Percentiles rank a stretch among this genome's conserved stretches.
phyloP scores from a whole-genome alignment of 345 rosid species.

The Eutrema heterophyllum region DNA sequence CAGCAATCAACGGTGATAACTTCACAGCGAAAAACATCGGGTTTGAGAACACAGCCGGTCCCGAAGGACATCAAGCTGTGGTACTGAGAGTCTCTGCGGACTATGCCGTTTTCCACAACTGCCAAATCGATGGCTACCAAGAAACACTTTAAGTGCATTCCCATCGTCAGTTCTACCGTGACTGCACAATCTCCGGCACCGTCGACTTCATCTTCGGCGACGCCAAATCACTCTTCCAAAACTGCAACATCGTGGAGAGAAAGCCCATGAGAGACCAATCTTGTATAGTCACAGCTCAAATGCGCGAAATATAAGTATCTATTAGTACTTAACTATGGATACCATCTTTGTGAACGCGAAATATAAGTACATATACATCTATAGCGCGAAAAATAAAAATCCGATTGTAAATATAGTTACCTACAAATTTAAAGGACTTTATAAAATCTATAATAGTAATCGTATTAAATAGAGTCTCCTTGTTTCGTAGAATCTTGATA shows the following conservation, averaged over 20 bases:
- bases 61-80: constrained; percentile 24
- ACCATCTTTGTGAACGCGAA: background rate
- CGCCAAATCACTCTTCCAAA: background rate
- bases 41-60: constrained; percentile 27
- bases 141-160: constrained; percentile 27
- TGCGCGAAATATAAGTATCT: too few species aligned
- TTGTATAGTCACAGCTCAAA: constrained; percentile 24
- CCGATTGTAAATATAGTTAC: too few species aligned
- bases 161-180: constrained; percentile 25
- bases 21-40: constrained; percentile 36
- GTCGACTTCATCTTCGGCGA: constrained; percentile 35
- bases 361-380: too few species aligned
- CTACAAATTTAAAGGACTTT: too few species aligned
- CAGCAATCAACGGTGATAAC: constrained; percentile 22
- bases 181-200: constrained; percentile 24
- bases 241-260: constrained; percentile 21
- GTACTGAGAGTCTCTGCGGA: constrained; percentile 18
- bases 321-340: too few species aligned
- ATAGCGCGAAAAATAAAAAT: too few species aligned
- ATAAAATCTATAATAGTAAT: too few species aligned
- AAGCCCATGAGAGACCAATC: constrained; percentile 17
- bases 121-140: constrained; percentile 30
- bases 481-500: background rate
- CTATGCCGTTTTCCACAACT: background rate
- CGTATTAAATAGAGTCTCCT: background rate